A percentile compares a stretch with the other conserved stretches of the same genome.
phyloP scores from a whole-genome alignment of 2,329 filamentous ascomycete genomes.

The Nannizziopsis barbatae region DNA sequence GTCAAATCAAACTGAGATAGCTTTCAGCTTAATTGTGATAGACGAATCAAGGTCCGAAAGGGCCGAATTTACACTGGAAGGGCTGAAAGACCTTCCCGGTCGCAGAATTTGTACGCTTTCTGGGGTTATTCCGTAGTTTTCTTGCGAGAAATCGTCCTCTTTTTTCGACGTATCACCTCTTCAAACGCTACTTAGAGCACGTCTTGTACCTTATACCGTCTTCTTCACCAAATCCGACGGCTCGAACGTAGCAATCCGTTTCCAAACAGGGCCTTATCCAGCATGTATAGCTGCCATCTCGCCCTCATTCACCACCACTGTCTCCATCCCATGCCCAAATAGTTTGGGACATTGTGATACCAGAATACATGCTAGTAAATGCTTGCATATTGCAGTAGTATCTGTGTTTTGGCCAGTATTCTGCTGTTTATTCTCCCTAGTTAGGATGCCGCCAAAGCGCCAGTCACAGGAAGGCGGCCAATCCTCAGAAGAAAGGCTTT shows the following conservation, averaged over 20 bases:
- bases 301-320: conserved; percentile 35
- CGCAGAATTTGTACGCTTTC: too few relatives aligned
- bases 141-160: too few relatives aligned
- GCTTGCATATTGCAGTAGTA: conserved; percentile 57
- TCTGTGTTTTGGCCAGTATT: background rate
- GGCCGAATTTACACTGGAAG: too few relatives aligned
- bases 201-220: too few relatives aligned
- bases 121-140: too few relatives aligned
- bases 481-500: background rate
- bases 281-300: conserved; percentile 12
- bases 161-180: too few relatives aligned
- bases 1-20: too few relatives aligned
- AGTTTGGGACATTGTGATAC: conserved; percentile 52
- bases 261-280: background rate
- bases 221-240: too few relatives aligned
- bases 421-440: conserved; percentile 9
- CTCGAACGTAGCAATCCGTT: background rate
- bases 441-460: conserved; percentile 31
- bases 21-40: too few relatives aligned
- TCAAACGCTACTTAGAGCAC: too few relatives aligned
- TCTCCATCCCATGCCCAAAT: conserved; percentile 48
- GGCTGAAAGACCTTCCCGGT: too few relatives aligned
- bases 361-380: conserved; percentile 73
- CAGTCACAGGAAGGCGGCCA: conserved; percentile 12
- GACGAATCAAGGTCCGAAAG: too few relatives aligned